Evolutionary conservation across 2,329 filamentous ascomycete species (phyloP), one percentile per base, ranked within the genome.

Genomic region (Alternaria gaisen): DNA sequence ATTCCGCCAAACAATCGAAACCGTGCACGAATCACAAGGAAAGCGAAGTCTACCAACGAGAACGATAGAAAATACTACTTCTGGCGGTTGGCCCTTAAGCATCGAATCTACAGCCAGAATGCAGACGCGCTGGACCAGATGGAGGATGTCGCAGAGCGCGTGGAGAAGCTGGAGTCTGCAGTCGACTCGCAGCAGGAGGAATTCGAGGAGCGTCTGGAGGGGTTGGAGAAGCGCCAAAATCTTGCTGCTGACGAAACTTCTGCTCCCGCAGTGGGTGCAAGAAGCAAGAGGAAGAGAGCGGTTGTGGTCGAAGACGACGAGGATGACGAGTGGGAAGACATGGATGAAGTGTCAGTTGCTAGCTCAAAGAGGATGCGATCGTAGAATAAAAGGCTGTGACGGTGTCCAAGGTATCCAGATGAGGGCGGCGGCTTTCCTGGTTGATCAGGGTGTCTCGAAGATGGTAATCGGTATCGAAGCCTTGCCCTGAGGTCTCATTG

Each of bases 1-100:
- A 88, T 90, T 32, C 85, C 71, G 36, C 75, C 68, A 67, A 76
- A 58, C 66, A 83, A 81, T 80, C 87, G 64, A 75, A 81, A 58
- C 76, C 85, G 77, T 60, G 78, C 56, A 61, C 81, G 83, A 73
- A 77, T 82, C 73, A 74, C 78, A 63, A 71, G 81, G 69, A 74
- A 77, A 69, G 78, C 74, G 44, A 80, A 70, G 70, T 81, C 85
- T 0, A 85, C 84, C 3, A 84, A 85, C 58, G 82, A 82, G 44
- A 85, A 90, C 66, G 84, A 88, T 66, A 84, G 89, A 26, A 83
- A 85, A 52, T 91, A 91, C 74, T 86, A 84, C 64, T 84, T 92
- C 44, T 96, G 91, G 91, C 83, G 89, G 30, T 77, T 94, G 24
- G 82, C 92, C 42, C 87, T 90, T n/a, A 95, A 95, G 80, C 86